A percentile compares a stretch with the other conserved stretches of the same genome.
phyloP scores from a whole-genome alignment of 176 grass and related monocot species.

The Calamus simplicifolius region DNA sequence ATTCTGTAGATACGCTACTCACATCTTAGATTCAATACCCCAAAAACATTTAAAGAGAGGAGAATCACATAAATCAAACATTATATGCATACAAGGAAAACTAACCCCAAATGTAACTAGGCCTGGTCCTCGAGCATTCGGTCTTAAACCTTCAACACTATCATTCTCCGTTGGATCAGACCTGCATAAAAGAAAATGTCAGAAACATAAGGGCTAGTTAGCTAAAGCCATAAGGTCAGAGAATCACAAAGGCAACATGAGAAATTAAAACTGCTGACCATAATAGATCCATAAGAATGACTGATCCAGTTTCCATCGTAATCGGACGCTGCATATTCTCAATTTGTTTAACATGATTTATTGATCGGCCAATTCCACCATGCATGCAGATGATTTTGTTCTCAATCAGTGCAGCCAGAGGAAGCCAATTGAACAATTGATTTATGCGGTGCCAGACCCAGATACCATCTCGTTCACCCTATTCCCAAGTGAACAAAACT shows the following conservation, averaged over 20 bases:
- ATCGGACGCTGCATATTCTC: conserved; percentile 89
- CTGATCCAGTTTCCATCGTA: conserved; percentile 94
- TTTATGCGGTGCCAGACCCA: conserved; percentile 97
- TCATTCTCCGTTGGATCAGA: conserved; percentile 99
- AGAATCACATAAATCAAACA: not conserved
- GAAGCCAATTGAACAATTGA: conserved; percentile 93
- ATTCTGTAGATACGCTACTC: too few species aligned
- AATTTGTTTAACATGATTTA: conserved; percentile 97
- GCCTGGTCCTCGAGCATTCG: conserved; percentile 93
- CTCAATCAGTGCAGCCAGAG: conserved; percentile 92
- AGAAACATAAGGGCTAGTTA: too few species aligned
- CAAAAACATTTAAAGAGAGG: too few species aligned
- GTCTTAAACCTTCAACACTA: conserved; percentile 87
- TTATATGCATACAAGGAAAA: not conserved
- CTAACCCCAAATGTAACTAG: conserved; percentile 97
- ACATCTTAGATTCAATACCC: too few species aligned
- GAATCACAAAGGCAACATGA: not conserved
- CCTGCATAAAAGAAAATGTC: conserved; percentile 33
- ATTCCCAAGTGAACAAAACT: conserved; percentile 10
- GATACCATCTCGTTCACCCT: conserved; percentile 97
- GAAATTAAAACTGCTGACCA: conserved; percentile 44
- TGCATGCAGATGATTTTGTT: conserved; percentile 99
- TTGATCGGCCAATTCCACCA: conserved; percentile 95
- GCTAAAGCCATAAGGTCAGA: not conserved
- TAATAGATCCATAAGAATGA: conserved; percentile 98